Evolutionary conservation across 139 green algal genomes (phyloP).

Genomic region (Diplosphaera chodatii): DNA sequence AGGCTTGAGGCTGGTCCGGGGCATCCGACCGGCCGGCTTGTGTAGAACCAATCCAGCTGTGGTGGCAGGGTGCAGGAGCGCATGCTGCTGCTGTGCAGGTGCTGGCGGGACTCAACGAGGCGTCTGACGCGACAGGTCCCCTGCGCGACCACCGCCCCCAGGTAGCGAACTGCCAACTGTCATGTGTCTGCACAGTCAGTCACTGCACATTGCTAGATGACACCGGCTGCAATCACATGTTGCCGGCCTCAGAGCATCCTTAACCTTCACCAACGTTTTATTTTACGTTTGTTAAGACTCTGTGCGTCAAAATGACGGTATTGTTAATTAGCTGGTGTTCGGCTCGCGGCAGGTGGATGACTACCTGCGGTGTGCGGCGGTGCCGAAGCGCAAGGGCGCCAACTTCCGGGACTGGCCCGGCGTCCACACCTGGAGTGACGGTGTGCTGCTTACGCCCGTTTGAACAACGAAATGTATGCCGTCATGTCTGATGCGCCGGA

Average conservation of each 20-base stretch:
- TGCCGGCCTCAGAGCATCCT: no score
- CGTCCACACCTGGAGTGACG: conserved; percentile 27
- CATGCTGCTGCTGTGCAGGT: background rate
- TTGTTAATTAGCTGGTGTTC: background rate
- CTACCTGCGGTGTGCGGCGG: conserved; percentile 37
- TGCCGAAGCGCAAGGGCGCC: conserved; percentile 36
- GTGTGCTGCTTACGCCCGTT: conserved; percentile 22
- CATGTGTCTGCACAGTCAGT: background rate
- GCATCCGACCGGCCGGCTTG: no score
- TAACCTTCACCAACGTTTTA: no score
- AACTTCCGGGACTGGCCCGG: conserved; percentile 53
- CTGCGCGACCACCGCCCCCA: conserved; percentile 47
- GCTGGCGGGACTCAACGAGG: background rate
- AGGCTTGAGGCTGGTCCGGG: no score
- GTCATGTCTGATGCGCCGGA: no score
- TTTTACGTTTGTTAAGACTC: no score
- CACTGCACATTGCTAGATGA: no score
- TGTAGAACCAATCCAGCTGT: no score
- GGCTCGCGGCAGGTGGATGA: conserved; percentile 38
- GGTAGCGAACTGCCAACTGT: conserved; percentile 5
- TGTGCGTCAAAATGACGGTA: no score
- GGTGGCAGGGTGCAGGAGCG: background rate
- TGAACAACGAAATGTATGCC: no score
- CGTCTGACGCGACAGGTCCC: background rate
- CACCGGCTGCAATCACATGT: no score